A percentile compares a stretch with the other conserved stretches of the same genome.
These are phyloP conservation scores for Hypericum androsaemum DNA, from an alignment of 345 rosid genomes.

Conservation along the genomic window DNA sequence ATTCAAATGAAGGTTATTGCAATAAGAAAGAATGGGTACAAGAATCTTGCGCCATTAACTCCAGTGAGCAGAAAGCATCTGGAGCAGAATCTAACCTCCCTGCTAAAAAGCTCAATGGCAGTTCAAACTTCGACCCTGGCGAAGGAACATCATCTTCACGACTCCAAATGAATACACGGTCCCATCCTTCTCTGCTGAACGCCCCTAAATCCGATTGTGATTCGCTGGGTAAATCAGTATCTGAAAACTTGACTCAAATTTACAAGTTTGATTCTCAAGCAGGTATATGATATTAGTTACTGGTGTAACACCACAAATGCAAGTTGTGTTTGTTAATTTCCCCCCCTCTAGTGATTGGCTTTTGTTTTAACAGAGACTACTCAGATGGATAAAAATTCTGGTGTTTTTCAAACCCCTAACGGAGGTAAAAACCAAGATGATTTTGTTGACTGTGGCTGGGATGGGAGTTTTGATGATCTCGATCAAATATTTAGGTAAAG, in stretches of 20 bases:
- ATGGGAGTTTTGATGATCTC: constrained; percentile 93
- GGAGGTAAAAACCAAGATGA: constrained; percentile 63
- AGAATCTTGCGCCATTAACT: constrained; percentile 30
- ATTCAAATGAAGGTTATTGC: constrained; percentile 32
- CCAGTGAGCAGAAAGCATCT: constrained; percentile 30
- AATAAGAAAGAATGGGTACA: constrained; percentile 41
- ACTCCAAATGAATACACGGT: constrained; percentile 46
- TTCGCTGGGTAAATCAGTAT: constrained; percentile 37
- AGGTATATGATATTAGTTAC: constrained; percentile 36
- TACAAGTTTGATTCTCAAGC: constrained; percentile 29
- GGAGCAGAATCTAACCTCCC: constrained; percentile 30
- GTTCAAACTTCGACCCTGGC: constrained; percentile 27
- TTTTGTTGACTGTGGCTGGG: constrained; percentile 86
- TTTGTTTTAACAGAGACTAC: constrained; percentile 35
- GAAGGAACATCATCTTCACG: constrained; percentile 39
- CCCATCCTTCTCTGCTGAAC: constrained; percentile 35
- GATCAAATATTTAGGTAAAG: constrained; percentile 86
- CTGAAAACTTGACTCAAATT: constrained; percentile 36
- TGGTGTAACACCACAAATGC: constrained; percentile 15
- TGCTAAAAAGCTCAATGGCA: constrained; percentile 34
- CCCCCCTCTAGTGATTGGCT: constrained; percentile 19
- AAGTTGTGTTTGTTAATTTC: constrained; percentile 13
- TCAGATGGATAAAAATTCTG: constrained; percentile 45
- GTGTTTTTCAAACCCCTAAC: constrained; percentile 38
- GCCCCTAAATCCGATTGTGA: constrained; percentile 36